Base-by-base conservation (phyloP, 768 basidiomycete species). In the Rhodosporidiobolus odoratus region DNA sequence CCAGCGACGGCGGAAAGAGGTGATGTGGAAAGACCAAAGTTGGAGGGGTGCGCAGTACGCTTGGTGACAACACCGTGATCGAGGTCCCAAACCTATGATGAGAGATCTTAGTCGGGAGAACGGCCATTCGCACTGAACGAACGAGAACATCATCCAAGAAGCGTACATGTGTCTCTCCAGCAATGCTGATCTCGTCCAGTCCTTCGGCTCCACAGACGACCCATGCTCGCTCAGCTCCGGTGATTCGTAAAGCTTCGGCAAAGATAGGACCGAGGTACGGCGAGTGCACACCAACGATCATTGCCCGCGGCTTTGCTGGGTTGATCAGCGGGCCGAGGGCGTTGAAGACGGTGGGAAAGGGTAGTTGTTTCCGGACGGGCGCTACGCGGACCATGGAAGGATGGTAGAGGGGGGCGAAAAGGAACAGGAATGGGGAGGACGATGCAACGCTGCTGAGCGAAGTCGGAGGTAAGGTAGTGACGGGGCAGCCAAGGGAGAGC, bases 301-400 rank as follows among this genome's bases (percentile, higher is more conserved):
- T 93, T 4, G 91, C 88, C 6, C 83, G 84, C 4, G 96, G 95
- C 15, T 83, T 81, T 0, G 91, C 88, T 4, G 95, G 96, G 80
- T 95, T 97, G 80, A 95, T 89, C 47, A 98, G 84, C 0, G 95
- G 96, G 0, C 96, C 94, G 40, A 97, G 84, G 68, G 93, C 82
- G 81, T 99, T 98, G 85, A 96, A 97, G 82, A 99, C 88, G 15
- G 95, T 97, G 56, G 93, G 88, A 82, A 95, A 97, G 56, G 92
- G 92, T 62, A 98, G 85, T 0, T 86, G 81, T 76, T 89, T 89
- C 64, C 95, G 88, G 77, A 89, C 85, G 0, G 95, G 92, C 0
- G 89, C 89, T 73, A 98, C 83, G 65, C 84, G 81, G 9, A 89
- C 90, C 57, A 97, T 84, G 0, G 89, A 80, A 2, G 94, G 94